Percentiles rank a stretch among this genome's conserved stretches.
Evolutionary conservation across 495 filamentous ascomycete genomes (phyloP).

Genomic region (Neurospora terricola): DNA sequence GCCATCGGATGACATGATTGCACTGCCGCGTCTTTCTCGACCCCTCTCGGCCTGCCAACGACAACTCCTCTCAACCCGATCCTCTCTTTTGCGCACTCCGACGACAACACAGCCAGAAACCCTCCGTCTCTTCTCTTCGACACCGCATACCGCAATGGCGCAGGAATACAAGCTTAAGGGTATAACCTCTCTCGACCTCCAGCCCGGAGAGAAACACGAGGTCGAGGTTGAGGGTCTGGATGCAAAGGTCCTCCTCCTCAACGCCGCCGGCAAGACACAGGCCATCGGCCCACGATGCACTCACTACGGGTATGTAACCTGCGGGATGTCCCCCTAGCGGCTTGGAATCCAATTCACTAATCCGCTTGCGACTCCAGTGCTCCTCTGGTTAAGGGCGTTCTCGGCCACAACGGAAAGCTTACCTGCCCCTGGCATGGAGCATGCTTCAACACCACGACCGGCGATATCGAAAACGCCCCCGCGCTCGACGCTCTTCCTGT

Average conservation of each 20-base stretch:
- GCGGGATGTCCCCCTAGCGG: neutral
- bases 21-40: neutral
- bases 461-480: slow-evolving; percentile 90
- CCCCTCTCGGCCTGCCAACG: neutral
- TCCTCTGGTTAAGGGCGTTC: slow-evolving; percentile 71
- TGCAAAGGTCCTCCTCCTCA: slow-evolving; percentile 77
- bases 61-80: neutral
- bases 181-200: slow-evolving; percentile 58
- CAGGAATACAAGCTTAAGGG: slow-evolving; percentile 83
- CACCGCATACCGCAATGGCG: slow-evolving; percentile 25
- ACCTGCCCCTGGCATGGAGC: slow-evolving; percentile 97
- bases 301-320: slow-evolving; percentile 52
- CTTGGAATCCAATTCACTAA: neutral
- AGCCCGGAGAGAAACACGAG: slow-evolving; percentile 75
- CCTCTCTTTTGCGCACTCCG: neutral
- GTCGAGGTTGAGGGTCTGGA: slow-evolving; percentile 82
- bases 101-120: neutral
- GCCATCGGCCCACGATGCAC: slow-evolving; percentile 84
- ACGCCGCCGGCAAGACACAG: slow-evolving; percentile 60
- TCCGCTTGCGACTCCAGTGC: slow-evolving; percentile 28
- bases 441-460: slow-evolving; percentile 82
- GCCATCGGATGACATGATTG: neutral
- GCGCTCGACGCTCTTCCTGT: slow-evolving; percentile 72
- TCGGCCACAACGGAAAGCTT: slow-evolving; percentile 71
- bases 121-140: neutral